phyloP scores from a whole-genome alignment of 2,329 filamentous ascomycete species.

The Fusarium anthophilum region DNA sequence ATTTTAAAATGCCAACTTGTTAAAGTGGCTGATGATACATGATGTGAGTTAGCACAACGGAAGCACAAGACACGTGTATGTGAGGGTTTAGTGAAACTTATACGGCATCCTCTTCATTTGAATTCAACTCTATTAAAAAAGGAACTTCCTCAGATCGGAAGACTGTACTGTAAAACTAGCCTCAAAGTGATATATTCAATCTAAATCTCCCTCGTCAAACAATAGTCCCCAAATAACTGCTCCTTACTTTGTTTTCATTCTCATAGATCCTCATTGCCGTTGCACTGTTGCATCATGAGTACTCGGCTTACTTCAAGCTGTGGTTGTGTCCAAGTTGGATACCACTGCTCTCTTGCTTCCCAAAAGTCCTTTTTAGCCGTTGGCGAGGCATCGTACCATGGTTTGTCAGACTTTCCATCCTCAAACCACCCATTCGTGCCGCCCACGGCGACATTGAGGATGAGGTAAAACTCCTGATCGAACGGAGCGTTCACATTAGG shows the following conservation, averaged over 20 bases:
- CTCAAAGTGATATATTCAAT: not conserved
- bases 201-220: not conserved
- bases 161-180: not conserved
- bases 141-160: not conserved
- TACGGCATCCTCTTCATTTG: not conserved
- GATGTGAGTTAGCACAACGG: not conserved
- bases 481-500: constrained; percentile 74
- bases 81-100: not conserved
- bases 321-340: constrained; percentile 75
- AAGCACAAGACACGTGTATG: not conserved
- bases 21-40: not conserved
- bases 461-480: constrained; percentile 79
- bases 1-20: not conserved
- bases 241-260: not conserved
- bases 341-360: constrained; percentile 72
- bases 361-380: constrained; percentile 82
- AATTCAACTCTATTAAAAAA: not conserved
- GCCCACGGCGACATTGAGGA: constrained; percentile 79
- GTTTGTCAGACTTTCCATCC: constrained; percentile 76
- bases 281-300: constrained; percentile 75
- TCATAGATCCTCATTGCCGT: constrained; percentile 61
- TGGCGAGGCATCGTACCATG: constrained; percentile 76
- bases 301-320: constrained; percentile 76
- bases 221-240: not conserved
- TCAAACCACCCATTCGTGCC: constrained; percentile 86